Evolutionary conservation across 371 early-diverging fungal genomes (phyloP).

Genomic region (Nematocida sp.): DNA sequence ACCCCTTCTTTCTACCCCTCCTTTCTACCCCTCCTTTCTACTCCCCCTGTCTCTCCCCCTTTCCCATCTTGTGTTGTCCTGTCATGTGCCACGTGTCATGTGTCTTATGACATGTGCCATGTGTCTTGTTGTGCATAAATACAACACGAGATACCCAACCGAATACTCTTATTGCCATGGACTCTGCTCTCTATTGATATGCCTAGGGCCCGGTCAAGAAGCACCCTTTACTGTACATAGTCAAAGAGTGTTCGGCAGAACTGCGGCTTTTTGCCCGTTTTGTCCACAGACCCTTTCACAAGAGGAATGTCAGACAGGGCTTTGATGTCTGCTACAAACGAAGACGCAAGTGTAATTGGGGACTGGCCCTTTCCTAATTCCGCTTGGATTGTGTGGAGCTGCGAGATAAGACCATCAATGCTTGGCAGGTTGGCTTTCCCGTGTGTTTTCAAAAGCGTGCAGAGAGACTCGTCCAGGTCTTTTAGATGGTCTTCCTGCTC

Average conservation of each 20-base stretch:
- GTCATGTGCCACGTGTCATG: no score
- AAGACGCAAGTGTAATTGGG: not conserved
- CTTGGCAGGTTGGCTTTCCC: not conserved
- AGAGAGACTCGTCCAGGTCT: slow-evolving; percentile 6
- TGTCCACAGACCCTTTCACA: slow-evolving; percentile 14
- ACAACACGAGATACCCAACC: no score
- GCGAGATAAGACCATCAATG: not conserved
- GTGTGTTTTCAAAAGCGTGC: not conserved
- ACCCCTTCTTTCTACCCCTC: not conserved
- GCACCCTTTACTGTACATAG: not conserved
- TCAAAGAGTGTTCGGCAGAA: slow-evolving; percentile 32
- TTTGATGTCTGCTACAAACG: not conserved
- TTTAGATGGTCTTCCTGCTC: slow-evolving; percentile 32
- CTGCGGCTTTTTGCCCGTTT: not conserved
- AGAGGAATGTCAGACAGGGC: slow-evolving; percentile 3
- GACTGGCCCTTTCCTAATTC: not conserved
- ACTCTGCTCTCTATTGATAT: no score
- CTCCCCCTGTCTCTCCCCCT: not conserved
- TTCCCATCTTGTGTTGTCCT: not conserved
- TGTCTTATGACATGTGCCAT: no score
- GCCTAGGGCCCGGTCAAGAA: no score
- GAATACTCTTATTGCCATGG: no score
- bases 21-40: not conserved
- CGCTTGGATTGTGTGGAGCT: not conserved
- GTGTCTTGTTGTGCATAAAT: no score